A percentile compares a stretch with the other conserved stretches of the same genome.
These are phyloP conservation scores for Aciculosporium take DNA, from an alignment of 2,329 filamentous ascomycete species.

Conservation along the genomic window DNA sequence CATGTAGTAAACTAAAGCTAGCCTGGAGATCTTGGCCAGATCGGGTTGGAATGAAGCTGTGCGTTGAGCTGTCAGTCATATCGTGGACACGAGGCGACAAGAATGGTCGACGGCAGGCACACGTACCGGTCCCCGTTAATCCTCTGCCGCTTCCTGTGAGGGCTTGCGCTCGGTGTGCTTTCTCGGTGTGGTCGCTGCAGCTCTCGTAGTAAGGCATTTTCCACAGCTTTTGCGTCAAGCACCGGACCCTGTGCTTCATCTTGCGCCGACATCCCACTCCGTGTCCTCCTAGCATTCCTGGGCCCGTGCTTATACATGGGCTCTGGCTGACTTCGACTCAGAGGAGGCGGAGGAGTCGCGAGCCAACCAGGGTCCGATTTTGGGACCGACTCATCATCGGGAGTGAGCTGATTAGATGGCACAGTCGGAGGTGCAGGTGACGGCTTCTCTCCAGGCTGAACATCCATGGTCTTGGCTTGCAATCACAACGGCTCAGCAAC, in stretches of 20 bases:
- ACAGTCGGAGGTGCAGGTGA: slow-evolving; percentile 16
- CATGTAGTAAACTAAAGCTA: slow-evolving; percentile 81
- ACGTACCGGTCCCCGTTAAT: slow-evolving; percentile 47
- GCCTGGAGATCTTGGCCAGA: slow-evolving; percentile 87
- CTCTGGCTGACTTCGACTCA: slow-evolving; percentile 29
- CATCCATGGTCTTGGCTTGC: background rate
- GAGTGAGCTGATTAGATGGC: slow-evolving; percentile 1
- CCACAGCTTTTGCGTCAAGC: slow-evolving; percentile 35
- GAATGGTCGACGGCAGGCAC: background rate
- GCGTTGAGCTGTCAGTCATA: slow-evolving; percentile 13
- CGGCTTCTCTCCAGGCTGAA: slow-evolving; percentile 10
- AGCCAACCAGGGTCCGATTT: slow-evolving; percentile 19
- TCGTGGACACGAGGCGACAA: background rate
- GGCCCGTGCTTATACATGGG: slow-evolving; percentile 25
- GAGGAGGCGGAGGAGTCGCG: slow-evolving; percentile 30
- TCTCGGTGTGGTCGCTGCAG: slow-evolving; percentile 36
- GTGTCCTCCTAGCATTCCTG: slow-evolving; percentile 17
- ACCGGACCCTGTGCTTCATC: slow-evolving; percentile 22
- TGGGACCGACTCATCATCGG: background rate
- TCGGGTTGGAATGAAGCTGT: slow-evolving; percentile 86
- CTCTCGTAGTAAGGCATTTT: slow-evolving; percentile 37
- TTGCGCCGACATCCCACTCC: slow-evolving; percentile 21
- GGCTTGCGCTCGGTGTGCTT: slow-evolving; percentile 38
- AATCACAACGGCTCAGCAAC: background rate
- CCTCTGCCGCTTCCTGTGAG: slow-evolving; percentile 43